Base-by-base conservation (phyloP, 2,329 filamentous ascomycete genomes). In the Penicillium frequentans region DNA sequence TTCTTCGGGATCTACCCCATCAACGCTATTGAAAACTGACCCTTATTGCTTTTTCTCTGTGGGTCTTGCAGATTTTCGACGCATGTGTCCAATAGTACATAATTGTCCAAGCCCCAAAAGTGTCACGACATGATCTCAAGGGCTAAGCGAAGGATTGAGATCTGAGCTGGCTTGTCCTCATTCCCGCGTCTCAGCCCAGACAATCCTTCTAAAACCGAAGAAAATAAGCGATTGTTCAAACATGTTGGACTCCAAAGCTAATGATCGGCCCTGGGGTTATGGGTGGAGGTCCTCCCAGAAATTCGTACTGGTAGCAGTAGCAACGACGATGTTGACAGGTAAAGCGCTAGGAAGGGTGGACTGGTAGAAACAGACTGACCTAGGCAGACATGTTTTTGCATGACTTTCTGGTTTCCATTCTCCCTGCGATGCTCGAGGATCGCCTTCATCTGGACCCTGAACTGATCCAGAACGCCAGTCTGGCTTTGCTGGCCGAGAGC, bases 381-480 rank as follows among this genome's bases (percentile, higher is more conserved):
- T 1, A 11, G 39, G 39, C 11, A 42, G 39, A 42, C 39, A 23
- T 42, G 39, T 42, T 42, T 10, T 7, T 42, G 11, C 39, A 42
- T 23, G 19, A 42, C 14, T 42, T 42, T 13, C 11, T 42, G 19
- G 19, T 42, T 23, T 42, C 39, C 9, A 42, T 42, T 42, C 39
- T 42, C 5, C 39, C 39, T 14, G 11, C 39, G 10, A 21, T 42
- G 10, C 39, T 42, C 2, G 39, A 42, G 11, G 19, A 42, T 14
- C 19, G 39, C 19, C 19, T 42, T 23, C 39, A 6, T 23, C 39
- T 42, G 3, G 39, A 23, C 19, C 1, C 19, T 3, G n/a, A 42
- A 23, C 49, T 65, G 21, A 68, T 67, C 5, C 69, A 72, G 43
- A 56, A 60, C 3, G 35, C 69, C 39, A 70, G 62, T 26, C 66